Percentiles rank a stretch among this genome's conserved stretches.
Evolutionary conservation across 2,329 filamentous ascomycete genomes (phyloP).

Genomic region (Fusarium nodosum): DNA sequence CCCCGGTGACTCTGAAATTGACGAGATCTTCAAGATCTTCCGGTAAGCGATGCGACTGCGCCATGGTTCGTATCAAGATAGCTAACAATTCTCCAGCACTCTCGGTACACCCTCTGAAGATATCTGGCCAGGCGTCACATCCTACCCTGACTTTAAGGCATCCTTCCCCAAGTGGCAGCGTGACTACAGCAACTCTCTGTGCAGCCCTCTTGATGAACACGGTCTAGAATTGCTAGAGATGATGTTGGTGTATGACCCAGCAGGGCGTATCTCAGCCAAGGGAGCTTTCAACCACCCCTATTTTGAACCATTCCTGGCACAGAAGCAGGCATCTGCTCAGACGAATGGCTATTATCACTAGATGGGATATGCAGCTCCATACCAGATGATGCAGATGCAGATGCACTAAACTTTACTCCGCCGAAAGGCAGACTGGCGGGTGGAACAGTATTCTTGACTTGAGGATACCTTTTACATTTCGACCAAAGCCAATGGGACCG

Average conservation of each 20-base stretch:
- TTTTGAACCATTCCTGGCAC: constrained; percentile 66
- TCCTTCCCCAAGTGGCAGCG: constrained; percentile 93
- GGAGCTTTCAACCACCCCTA: constrained; percentile 87
- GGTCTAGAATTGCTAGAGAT: constrained; percentile 76
- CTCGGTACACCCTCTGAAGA: constrained; percentile 87
- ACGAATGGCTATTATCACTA: constrained; percentile 57
- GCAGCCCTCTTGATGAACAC: constrained; percentile 78
- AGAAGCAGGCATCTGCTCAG: constrained; percentile 51
- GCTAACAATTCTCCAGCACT: constrained; percentile 61
- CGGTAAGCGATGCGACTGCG: constrained; percentile 65
- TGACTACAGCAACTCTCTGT: constrained; percentile 74
- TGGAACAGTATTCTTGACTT: constrained; percentile 25
- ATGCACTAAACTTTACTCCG: constrained; percentile 32
- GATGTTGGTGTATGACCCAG: constrained; percentile 89
- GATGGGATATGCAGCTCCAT: constrained; percentile 47
- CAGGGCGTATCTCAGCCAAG: constrained; percentile 89
- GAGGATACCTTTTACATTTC: constrained; percentile 27
- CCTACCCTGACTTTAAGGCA: constrained; percentile 92
- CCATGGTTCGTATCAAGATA: background rate
- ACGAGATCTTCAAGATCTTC: constrained; percentile 71
- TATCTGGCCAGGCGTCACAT: constrained; percentile 92
- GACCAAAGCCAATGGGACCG: constrained; percentile 10
- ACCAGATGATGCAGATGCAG: constrained; percentile 42
- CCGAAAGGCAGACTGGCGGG: constrained; percentile 8
- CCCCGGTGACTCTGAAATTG: constrained; percentile 82